These are phyloP conservation scores for Eimeria necatrix DNA, from an alignment of 169 alveolate genomes.

Conservation along the genomic window DNA sequence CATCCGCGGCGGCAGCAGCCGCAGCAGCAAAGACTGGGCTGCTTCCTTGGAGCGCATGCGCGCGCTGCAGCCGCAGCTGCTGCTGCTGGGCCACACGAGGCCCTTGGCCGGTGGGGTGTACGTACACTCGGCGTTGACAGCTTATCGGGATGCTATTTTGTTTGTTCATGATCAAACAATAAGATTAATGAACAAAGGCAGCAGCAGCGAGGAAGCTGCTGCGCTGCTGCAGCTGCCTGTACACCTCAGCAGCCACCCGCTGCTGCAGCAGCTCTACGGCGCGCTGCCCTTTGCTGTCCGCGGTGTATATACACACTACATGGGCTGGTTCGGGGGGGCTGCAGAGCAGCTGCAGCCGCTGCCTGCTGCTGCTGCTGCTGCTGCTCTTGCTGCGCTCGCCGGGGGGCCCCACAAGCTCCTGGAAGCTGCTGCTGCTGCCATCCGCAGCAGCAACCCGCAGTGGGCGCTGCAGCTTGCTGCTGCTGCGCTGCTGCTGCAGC, in stretches of 20 bases:
- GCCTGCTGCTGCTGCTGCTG: conserved; percentile 7
- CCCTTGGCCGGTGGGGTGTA: conserved; percentile 58
- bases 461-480: conserved; percentile 76
- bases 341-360: conserved; percentile 38
- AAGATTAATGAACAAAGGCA: conserved; percentile 65
- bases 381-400: not conserved
- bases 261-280: conserved; percentile 75
- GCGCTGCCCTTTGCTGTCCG: conserved; percentile 71
- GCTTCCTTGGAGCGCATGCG: conserved; percentile 61
- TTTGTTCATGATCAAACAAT: conserved; percentile 80
- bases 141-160: conserved; percentile 80
- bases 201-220: conserved; percentile 12
- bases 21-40: conserved; percentile 74
- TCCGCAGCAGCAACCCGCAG: not conserved
- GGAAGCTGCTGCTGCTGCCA: not conserved
- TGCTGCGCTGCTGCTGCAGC: conserved; percentile 39
- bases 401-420: conserved; percentile 18
- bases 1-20: conserved; percentile 71
- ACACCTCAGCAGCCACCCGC: conserved; percentile 50
- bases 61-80: conserved; percentile 8
- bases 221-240: conserved; percentile 65
- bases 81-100: conserved; percentile 76
- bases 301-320: conserved; percentile 71
- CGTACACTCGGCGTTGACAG: conserved; percentile 45
- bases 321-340: conserved; percentile 82